These are phyloP conservation scores for Guadua angustifolia DNA, from an alignment of 176 grass and related monocot genomes.

Conservation along the genomic window DNA sequence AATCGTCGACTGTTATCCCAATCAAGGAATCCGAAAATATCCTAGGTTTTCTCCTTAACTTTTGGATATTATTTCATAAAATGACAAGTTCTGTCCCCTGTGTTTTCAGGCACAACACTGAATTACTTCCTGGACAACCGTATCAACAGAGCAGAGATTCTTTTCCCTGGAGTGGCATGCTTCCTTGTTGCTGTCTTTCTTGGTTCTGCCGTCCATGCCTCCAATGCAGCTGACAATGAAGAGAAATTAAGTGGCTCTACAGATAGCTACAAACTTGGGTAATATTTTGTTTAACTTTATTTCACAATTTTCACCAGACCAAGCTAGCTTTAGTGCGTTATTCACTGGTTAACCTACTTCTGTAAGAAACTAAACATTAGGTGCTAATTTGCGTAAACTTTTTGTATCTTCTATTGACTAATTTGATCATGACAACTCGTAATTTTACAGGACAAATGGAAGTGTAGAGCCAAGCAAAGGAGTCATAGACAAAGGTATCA, in stretches of 20 bases:
- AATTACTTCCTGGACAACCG: slow-evolving; percentile 79
- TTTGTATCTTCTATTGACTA: neutral
- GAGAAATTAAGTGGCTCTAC: slow-evolving; percentile 58
- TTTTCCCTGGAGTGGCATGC: slow-evolving; percentile 75
- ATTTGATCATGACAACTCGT: neutral
- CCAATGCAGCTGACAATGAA: slow-evolving; percentile 72
- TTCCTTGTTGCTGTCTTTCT: slow-evolving; percentile 79
- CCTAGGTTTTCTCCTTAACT: neutral
- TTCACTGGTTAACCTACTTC: neutral
- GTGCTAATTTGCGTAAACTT: neutral
- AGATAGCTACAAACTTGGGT: slow-evolving; percentile 47
- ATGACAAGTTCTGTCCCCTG: neutral
- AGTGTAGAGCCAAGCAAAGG: slow-evolving; percentile 23
- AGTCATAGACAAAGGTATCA: slow-evolving; percentile 41
- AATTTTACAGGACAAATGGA: slow-evolving; percentile 39
- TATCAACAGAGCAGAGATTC: slow-evolving; percentile 79
- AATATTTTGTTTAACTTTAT: neutral
- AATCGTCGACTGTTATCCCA: neutral
- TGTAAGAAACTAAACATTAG: neutral
- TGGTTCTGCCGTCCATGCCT: slow-evolving; percentile 77
- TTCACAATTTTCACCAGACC: neutral
- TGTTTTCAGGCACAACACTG: slow-evolving; percentile 70
- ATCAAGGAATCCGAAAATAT: neutral
- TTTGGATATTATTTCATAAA: neutral
- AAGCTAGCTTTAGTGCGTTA: neutral